A percentile compares a stretch with the other conserved stretches of the same genome.
These are phyloP conservation scores for Pascua guehoae DNA, from an alignment of 1,284 basidiomycete species.

Conservation along the genomic window DNA sequence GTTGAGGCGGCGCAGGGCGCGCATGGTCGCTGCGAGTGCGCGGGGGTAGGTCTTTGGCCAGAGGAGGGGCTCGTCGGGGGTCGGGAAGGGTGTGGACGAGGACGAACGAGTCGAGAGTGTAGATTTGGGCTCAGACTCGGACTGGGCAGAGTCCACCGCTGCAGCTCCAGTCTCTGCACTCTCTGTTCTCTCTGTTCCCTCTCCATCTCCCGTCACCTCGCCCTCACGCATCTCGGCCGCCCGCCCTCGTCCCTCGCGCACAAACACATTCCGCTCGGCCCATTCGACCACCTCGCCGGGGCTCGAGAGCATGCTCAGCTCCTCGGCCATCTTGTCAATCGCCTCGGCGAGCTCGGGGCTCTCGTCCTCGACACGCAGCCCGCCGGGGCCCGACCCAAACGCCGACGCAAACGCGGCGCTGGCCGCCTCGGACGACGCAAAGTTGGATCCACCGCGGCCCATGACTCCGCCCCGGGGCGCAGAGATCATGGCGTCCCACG, in stretches of 20 bases:
- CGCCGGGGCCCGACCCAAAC: neutral
- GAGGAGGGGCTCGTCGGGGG: conserved; percentile 26
- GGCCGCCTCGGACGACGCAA: too few species aligned
- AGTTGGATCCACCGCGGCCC: too few species aligned
- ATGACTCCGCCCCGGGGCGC: too few species aligned
- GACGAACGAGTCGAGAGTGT: too few species aligned
- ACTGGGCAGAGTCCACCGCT: conserved; percentile 13
- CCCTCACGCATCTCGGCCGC: conserved; percentile 50
- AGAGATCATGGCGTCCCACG: too few species aligned
- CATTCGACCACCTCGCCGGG: conserved; percentile 72
- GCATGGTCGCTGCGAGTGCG: conserved; percentile 69
- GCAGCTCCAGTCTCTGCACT: conserved; percentile 1
- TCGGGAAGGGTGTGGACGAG: too few species aligned
- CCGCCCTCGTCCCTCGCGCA: conserved; percentile 50
- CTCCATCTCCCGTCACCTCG: conserved; percentile 22
- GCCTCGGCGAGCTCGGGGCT: conserved; percentile 25
- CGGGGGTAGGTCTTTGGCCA: conserved; percentile 64
- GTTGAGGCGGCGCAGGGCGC: conserved; percentile 65
- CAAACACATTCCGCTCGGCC: conserved; percentile 68
- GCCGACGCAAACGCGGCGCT: too few species aligned
- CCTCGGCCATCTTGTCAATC: conserved; percentile 70
- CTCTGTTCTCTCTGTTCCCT: too few species aligned
- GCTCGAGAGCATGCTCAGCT: conserved; percentile 64
- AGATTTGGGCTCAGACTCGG: conserved; percentile 10
- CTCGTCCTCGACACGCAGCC: conserved; percentile 18